A percentile compares a stretch with the other conserved stretches of the same genome.
These are phyloP conservation scores for Cytospora leucostoma DNA, from an alignment of 2,329 filamentous ascomycete species.

Conservation along the genomic window DNA sequence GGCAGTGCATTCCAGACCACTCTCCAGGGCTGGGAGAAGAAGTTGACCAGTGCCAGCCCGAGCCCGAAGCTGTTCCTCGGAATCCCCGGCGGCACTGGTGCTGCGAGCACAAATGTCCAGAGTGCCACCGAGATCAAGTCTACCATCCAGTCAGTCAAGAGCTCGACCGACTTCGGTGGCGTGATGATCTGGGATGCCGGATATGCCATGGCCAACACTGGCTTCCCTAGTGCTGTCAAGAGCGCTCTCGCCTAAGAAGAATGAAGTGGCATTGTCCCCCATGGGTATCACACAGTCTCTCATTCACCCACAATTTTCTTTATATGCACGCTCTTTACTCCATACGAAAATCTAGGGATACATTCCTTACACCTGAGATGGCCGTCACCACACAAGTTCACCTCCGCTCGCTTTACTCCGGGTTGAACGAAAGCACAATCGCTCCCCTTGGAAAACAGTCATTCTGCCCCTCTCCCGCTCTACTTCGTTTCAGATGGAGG, in stretches of 20 bases:
- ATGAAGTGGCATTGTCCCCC: no score
- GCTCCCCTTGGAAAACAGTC: no score
- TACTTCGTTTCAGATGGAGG: no score
- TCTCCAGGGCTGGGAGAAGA: constrained; percentile 17
- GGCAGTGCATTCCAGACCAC: constrained; percentile 7
- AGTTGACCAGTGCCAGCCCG: constrained; percentile 11
- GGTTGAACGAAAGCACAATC: no score
- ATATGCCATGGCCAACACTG: constrained; percentile 6
- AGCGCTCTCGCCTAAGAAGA: background rate
- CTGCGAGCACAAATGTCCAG: constrained; percentile 16
- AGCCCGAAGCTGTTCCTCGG: constrained; percentile 23
- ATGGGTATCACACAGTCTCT: no score
- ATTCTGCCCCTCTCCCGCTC: no score
- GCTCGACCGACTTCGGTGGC: constrained; percentile 13
- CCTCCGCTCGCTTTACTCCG: no score
- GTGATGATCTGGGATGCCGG: constrained; percentile 24
- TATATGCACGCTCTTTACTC: no score
- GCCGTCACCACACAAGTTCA: no score
- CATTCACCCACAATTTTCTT: no score
- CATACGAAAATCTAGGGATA: no score
- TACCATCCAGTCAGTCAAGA: constrained; percentile 12
- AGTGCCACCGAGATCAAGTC: constrained; percentile 16
- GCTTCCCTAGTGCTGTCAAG: constrained; percentile 19
- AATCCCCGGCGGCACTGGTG: constrained; percentile 13
- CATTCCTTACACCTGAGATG: no score